Evolutionary conservation across 2,329 filamentous ascomycete genomes (phyloP).

Genomic region (Rhinocladiella mackenziei): DNA sequence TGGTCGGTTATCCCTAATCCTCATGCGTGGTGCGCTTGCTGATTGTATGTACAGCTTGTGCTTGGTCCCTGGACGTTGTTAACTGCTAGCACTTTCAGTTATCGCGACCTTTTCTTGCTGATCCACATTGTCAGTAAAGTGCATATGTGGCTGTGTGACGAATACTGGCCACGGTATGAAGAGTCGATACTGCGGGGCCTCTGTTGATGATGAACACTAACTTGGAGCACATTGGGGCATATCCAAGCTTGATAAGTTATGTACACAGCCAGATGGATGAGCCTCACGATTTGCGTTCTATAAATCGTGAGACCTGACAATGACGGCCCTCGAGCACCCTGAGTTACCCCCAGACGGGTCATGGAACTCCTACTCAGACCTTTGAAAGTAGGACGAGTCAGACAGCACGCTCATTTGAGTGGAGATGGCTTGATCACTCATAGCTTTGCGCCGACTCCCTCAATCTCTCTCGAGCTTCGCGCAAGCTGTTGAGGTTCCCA

Average conservation of each 20-base stretch:
- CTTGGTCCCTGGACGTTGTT: conserved; percentile 2
- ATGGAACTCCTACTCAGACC: too few relatives aligned
- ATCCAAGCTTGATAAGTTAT: background rate
- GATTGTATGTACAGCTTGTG: conserved; percentile 3
- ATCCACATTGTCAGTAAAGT: conserved; percentile 1
- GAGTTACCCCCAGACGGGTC: too few relatives aligned
- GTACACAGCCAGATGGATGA: too few relatives aligned
- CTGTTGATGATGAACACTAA: background rate
- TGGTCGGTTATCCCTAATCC: background rate
- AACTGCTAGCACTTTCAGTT: conserved; percentile 3
- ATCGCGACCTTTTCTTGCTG: conserved; percentile 1
- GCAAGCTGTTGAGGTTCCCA: too few relatives aligned
- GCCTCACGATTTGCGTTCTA: too few relatives aligned
- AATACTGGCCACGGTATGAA: background rate
- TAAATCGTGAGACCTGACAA: too few relatives aligned
- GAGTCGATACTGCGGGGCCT: background rate
- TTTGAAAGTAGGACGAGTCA: too few relatives aligned
- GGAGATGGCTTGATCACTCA: too few relatives aligned
- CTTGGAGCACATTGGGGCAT: background rate
- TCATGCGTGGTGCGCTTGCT: background rate
- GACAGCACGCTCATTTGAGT: too few relatives aligned
- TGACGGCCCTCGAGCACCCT: too few relatives aligned
- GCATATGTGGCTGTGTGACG: background rate
- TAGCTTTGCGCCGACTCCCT: too few relatives aligned
- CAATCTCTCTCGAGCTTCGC: too few relatives aligned